Evolutionary conservation across 2,329 filamentous ascomycete species (phyloP).

Genomic region (Coniochaeta hoffmannii): DNA sequence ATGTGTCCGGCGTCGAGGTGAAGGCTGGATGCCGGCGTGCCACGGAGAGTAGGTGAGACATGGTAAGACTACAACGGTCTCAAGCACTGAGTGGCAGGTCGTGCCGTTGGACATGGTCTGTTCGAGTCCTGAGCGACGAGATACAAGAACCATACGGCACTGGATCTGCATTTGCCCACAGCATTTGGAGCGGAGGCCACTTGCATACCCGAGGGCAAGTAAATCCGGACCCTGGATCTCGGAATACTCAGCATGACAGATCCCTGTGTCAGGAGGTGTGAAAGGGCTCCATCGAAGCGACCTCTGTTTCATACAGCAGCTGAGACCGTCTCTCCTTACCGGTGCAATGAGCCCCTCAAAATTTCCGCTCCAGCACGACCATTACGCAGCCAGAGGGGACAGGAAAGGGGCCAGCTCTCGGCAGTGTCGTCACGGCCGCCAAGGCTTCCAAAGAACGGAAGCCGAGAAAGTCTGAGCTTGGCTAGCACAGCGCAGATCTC

Average conservation of each 20-base stretch:
- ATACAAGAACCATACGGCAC: neutral
- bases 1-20: neutral
- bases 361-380: neutral
- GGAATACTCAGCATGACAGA: neutral
- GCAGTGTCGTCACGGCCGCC: neutral
- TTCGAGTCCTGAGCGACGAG: neutral
- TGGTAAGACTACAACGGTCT: neutral
- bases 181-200: neutral
- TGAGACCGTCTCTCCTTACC: neutral
- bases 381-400: neutral
- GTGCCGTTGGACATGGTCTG: neutral
- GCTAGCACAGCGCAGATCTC: neutral
- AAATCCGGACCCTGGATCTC: too few species aligned
- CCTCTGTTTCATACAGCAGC: neutral
- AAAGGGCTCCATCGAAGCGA: neutral
- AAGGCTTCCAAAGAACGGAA: neutral
- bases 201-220: neutral
- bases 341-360: neutral
- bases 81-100: neutral
- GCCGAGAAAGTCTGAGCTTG: neutral
- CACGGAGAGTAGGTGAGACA: conserved; percentile 3
- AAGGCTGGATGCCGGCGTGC: neutral
- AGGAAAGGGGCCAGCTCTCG: neutral
- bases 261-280: neutral
- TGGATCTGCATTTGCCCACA: neutral